Evolutionary conservation across 306 rosid genomes (phyloP), one percentile per base, ranked within the genome.

Genomic region (Trichosanthes truncata): DNA sequence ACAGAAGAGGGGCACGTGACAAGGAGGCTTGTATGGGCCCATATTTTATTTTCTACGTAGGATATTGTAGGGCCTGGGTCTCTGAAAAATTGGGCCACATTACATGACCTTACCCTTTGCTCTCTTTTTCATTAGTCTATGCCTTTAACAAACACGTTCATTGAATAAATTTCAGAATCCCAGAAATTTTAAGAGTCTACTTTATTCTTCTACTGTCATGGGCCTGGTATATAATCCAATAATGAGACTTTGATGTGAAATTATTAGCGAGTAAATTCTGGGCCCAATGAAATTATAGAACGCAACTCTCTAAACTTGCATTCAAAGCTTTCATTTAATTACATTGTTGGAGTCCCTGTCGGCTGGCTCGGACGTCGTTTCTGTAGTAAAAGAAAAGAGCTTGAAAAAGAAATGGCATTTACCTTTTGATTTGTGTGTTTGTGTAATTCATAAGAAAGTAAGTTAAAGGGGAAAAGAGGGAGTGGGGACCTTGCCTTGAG

Each of bases 361-460:
- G 7, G n/a, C n/a, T n/a, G n/a, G n/a, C n/a, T n/a, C n/a, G n/a
- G n/a, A n/a, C n/a, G n/a, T n/a, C n/a, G n/a, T n/a, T 61, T 66
- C 12, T 4, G 26, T 35, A 36, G 46, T 18, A 20, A 15, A 66
- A 66, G 48, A 40, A 41, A 68, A 18, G 45, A 41, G 75, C 52
- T 41, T 20, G 33, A 46, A 20, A 38, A 67, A 23, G 11, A 72
- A 46, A 26, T 23, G 52, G 4, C 59, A 72, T 45, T 46, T 45
- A 48, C 43, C 78, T 48, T 48, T 73, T 7, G 46, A 73, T 26
- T 46, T 46, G 43, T 73, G 78, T 73, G 74, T 38, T 68, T 20
- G 76, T 46, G 78, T 71, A 71, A 71, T 14, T 6, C 41, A 73
- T 26, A 73, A 73, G 78, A 73, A 73, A 73, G 78, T 25, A 74